phyloP scores from a whole-genome alignment of 257 asterid genomes.

The Catharanthus roseus region DNA sequence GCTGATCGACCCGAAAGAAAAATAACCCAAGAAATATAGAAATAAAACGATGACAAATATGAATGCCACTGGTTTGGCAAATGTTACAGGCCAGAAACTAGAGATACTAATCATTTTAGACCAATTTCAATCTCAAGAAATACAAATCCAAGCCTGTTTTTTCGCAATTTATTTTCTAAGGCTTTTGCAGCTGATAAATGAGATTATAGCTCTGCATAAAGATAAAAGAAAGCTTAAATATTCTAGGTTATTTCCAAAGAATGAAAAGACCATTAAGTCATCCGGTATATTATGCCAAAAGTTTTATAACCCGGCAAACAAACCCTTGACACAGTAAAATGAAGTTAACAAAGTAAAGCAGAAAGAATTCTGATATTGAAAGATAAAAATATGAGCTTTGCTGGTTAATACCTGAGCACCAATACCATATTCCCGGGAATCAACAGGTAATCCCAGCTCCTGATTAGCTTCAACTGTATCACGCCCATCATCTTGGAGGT shows the following conservation, averaged over 20 bases:
- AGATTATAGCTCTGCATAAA: background rate
- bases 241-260: background rate
- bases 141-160: background rate
- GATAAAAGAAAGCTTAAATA: background rate
- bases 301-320: background rate
- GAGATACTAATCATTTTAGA: background rate
- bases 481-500: conserved; percentile 26
- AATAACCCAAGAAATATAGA: background rate
- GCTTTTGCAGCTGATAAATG: background rate
- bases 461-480: conserved; percentile 31
- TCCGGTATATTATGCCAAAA: background rate
- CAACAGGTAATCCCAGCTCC: conserved; percentile 27
- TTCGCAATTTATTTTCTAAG: background rate
- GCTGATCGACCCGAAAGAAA: too few relatives aligned
- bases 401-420: conserved; percentile 27
- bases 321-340: background rate
- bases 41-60: background rate
- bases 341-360: background rate
- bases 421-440: conserved; percentile 30
- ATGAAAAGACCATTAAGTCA: background rate
- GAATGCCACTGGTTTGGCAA: too few relatives aligned
- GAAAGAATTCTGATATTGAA: background rate
- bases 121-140: background rate
- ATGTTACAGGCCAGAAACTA: too few relatives aligned
- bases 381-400: background rate